phyloP scores from a whole-genome alignment of 164 flowering plant genomes.

The Aristolochia contorta region DNA sequence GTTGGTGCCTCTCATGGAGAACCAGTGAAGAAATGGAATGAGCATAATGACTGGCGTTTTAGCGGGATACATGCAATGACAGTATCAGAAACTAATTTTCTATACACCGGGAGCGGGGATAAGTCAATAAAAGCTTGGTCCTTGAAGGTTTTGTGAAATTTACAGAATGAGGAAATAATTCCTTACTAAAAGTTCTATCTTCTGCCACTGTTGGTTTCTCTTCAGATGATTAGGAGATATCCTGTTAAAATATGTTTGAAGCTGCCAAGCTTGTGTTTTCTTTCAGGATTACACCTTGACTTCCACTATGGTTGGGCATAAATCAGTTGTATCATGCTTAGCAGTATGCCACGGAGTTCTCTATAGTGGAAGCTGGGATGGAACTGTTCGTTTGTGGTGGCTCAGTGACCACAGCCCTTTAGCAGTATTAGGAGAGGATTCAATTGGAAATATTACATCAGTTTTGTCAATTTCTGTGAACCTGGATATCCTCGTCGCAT shows the following conservation, averaged over 20 bases:
- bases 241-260: background rate
- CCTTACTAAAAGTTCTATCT: background rate
- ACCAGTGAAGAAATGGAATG: slow-evolving; percentile 61
- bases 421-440: slow-evolving; percentile 65
- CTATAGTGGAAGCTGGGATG: slow-evolving; percentile 99
- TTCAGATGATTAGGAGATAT: background rate
- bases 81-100: slow-evolving; percentile 35
- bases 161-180: background rate
- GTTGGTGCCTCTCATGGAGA: slow-evolving; percentile 29
- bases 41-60: slow-evolving; percentile 88
- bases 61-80: slow-evolving; percentile 85
- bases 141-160: slow-evolving; percentile 35
- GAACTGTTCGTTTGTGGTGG: slow-evolving; percentile 82
- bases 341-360: slow-evolving; percentile 57
- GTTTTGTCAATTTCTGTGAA: slow-evolving; percentile 52
- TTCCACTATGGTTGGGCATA: slow-evolving; percentile 80
- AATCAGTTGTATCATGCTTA: slow-evolving; percentile 70
- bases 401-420: slow-evolving; percentile 71
- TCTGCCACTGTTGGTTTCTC: background rate
- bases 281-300: slow-evolving; percentile 59
- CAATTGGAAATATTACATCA: slow-evolving; percentile 36
- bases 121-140: slow-evolving; percentile 85
- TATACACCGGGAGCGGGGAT: slow-evolving; percentile 92
- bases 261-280: background rate
- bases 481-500: slow-evolving; percentile 38